Evolutionary conservation across 78 protist genomes (phyloP), one percentile per base, ranked within the genome.

Genomic region (Pigoraptor vietnamica): DNA sequence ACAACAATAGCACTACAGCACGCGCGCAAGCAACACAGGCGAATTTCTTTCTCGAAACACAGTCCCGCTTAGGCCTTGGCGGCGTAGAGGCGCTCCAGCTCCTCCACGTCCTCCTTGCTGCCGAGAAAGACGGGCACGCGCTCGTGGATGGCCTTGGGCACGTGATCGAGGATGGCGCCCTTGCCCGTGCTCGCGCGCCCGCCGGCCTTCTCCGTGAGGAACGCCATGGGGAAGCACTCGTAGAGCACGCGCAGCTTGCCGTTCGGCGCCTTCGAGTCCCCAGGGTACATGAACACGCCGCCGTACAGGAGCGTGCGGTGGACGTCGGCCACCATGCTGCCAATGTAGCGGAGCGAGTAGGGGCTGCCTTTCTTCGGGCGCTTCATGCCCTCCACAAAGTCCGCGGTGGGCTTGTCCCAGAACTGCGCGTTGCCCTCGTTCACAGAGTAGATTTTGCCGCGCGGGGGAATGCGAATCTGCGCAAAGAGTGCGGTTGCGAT

Each of bases 251-350:
- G 97, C 81, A 97, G 93, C 92, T 97, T 97, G 83, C 98, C 98
- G 81, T 94, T 56, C 24, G 79, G 48, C 81, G 23, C 92, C 94
- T 91, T 94, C 84, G 0, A 25, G 92, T 97, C 98, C 0, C 94
- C 98, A 32, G 99, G 99, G 93, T 97, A 98, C 96, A 96, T 90
- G 91, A 97, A 98, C 89, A 98, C 93, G 84, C 99, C 99, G 0
- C 99, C 99, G 91, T 98, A 97, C 35, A 98, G 93, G 25, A 98
- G 93, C 1, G 99, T 98, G 40, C 99, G 94, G 95, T 98, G 99
- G 29, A 98, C 95, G 81, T 98, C 99, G 67, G 97, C 97, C 14
- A 98, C 99, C 99, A 98, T 97, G 48, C 92, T 38, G n/a, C 99
- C 99, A 23, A 98, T 94, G 92, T 98, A 98, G 56, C 99, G 93